phyloP scores from a whole-genome alignment of 768 basidiomycete genomes.

The Lentinula lateritia region DNA sequence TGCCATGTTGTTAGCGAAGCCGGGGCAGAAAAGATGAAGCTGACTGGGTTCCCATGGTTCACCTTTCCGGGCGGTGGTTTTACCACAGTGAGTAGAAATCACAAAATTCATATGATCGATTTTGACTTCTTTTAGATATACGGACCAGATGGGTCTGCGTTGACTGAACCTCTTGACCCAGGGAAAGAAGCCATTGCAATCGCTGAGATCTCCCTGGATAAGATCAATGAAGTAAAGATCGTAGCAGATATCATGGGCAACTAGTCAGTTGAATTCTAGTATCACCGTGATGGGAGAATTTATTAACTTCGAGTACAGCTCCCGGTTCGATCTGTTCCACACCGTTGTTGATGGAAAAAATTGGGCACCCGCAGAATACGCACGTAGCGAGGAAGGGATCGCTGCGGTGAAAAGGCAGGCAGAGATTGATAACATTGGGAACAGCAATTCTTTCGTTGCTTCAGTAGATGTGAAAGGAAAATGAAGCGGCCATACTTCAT shows the following conservation, averaged over 20 bases:
- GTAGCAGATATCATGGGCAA: conserved; percentile 22
- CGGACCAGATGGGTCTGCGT: conserved; percentile 22
- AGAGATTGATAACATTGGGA: conserved; percentile 9
- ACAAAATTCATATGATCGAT: neutral
- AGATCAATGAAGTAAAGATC: conserved; percentile 23
- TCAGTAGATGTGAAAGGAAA: neutral
- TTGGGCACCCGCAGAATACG: conserved; percentile 17
- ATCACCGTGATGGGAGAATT: neutral
- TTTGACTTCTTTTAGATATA: conserved; percentile 16
- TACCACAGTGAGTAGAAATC: conserved; percentile 11
- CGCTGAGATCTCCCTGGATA: conserved; percentile 22
- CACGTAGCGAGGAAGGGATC: conserved; percentile 4
- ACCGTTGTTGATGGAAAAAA: conserved; percentile 22
- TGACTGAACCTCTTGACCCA: conserved; percentile 17
- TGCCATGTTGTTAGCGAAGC: conserved; percentile 22
- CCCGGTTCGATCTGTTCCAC: conserved; percentile 21
- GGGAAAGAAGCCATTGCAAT: conserved; percentile 22
- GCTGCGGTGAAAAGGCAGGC: conserved; percentile 4
- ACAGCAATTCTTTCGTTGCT: neutral
- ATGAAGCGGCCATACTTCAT: neutral
- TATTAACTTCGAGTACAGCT: conserved; percentile 6
- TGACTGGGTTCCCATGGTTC: conserved; percentile 23
- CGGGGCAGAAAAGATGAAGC: conserved; percentile 23
- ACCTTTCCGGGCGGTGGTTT: conserved; percentile 23
- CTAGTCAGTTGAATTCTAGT: conserved; percentile 11